These are phyloP conservation scores for Lachnellula arida DNA, from an alignment of 2,329 filamentous ascomycete species.

Conservation along the genomic window DNA sequence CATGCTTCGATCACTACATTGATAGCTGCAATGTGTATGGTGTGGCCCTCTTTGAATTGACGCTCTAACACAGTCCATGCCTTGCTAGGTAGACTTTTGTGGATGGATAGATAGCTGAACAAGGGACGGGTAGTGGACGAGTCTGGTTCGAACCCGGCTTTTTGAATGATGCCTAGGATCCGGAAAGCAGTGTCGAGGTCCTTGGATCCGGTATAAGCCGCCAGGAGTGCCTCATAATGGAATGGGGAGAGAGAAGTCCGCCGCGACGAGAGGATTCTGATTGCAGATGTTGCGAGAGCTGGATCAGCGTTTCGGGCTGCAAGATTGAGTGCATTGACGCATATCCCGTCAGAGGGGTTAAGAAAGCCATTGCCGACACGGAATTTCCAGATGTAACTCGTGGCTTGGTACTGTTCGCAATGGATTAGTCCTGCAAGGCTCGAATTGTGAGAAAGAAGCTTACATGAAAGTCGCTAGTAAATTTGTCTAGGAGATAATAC, in stretches of 20 bases:
- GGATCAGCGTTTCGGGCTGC: slow-evolving; percentile 66
- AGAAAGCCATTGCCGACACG: slow-evolving; percentile 56
- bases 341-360: slow-evolving; percentile 59
- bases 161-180: slow-evolving; percentile 68
- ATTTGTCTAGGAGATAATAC: slow-evolving; percentile 70
- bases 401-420: slow-evolving; percentile 52
- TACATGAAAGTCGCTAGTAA: slow-evolving; percentile 59
- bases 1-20: slow-evolving; percentile 39
- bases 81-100: slow-evolving; percentile 39
- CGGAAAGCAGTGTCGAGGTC: slow-evolving; percentile 64
- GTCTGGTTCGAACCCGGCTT: slow-evolving; percentile 54
- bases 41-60: slow-evolving; percentile 45
- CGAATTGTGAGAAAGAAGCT: slow-evolving; percentile 27
- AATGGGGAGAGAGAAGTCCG: slow-evolving; percentile 54
- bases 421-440: neutral
- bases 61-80: slow-evolving; percentile 54
- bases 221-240: slow-evolving; percentile 77
- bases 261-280: slow-evolving; percentile 58
- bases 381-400: slow-evolving; percentile 66
- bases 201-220: slow-evolving; percentile 57
- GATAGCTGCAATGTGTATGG: slow-evolving; percentile 46
- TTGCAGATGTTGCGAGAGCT: slow-evolving; percentile 63
- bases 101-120: slow-evolving; percentile 48
- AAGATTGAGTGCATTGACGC: slow-evolving; percentile 65
- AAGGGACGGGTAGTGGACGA: slow-evolving; percentile 60